Evolutionary conservation across 331 rosid species (phyloP).

Genomic region (Rosa hybrid): DNA sequence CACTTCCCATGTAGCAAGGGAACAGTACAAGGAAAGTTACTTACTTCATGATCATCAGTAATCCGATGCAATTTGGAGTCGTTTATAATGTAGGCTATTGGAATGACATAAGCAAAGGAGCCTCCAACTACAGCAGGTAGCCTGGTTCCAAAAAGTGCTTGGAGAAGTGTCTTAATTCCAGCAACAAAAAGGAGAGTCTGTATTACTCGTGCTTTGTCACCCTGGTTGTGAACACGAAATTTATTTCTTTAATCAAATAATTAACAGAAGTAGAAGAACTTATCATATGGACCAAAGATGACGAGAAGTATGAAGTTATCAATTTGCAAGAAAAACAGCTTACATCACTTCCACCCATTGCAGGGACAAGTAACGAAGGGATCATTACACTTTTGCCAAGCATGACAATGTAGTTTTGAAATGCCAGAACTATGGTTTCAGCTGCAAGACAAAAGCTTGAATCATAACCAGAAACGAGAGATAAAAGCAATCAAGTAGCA

Average conservation of each 20-base stretch:
- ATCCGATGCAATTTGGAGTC: slow-evolving; percentile 73
- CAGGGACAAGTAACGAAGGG: slow-evolving; percentile 79
- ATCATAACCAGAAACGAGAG: neutral
- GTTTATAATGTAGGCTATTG: slow-evolving; percentile 70
- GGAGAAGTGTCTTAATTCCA: slow-evolving; percentile 94
- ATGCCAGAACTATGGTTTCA: slow-evolving; percentile 85
- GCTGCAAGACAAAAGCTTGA: slow-evolving; percentile 51
- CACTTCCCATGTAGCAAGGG: slow-evolving; percentile 7
- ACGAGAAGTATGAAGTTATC: neutral
- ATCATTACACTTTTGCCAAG: slow-evolving; percentile 95
- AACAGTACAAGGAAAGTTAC: slow-evolving; percentile 22
- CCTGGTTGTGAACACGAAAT: slow-evolving; percentile 51
- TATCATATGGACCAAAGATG: neutral
- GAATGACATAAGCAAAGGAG: slow-evolving; percentile 81
- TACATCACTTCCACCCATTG: slow-evolving; percentile 96
- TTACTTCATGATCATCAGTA: slow-evolving; percentile 77
- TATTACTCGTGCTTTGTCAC: slow-evolving; percentile 87
- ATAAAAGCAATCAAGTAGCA: neutral
- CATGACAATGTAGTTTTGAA: slow-evolving; percentile 96
- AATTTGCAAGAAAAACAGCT: slow-evolving; percentile 28
- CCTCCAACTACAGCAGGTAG: slow-evolving; percentile 97
- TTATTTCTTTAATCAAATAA: neutral
- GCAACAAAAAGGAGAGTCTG: slow-evolving; percentile 93
- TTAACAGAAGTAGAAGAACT: neutral
- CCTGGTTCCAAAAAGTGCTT: slow-evolving; percentile 95